A percentile compares a stretch with the other conserved stretches of the same genome.
Conservation (phyloP, 2,329 filamentous ascomycete genomes). For the Aspergillus sp. region DNA sequence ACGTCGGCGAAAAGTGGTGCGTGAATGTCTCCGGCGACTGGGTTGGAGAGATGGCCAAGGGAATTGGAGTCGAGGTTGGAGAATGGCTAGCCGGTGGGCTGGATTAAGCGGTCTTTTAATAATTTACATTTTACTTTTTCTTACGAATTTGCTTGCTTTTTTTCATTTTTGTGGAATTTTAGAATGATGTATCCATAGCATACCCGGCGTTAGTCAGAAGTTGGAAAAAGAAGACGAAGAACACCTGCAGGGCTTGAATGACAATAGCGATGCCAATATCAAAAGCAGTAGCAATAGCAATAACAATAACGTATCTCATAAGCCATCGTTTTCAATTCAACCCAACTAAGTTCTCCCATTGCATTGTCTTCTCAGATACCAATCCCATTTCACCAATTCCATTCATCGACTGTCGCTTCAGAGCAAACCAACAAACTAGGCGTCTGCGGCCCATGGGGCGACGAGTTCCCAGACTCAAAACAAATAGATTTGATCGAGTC, state of each 20-base stretch:
- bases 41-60: slow-evolving; percentile 46
- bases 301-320: not conserved
- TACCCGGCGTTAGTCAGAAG: not conserved
- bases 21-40: slow-evolving; percentile 49
- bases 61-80: slow-evolving; percentile 46
- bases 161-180: not conserved
- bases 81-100: slow-evolving; percentile 44
- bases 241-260: not conserved
- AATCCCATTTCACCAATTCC: slow-evolving; percentile 32
- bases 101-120: slow-evolving; percentile 23
- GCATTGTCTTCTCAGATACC: not conserved
- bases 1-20: slow-evolving; percentile 48
- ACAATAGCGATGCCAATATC: not conserved
- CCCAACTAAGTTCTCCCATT: not conserved
- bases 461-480: slow-evolving; percentile 32
- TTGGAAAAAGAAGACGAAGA: not conserved
- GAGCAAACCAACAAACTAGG: slow-evolving; percentile 37
- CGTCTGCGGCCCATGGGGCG: slow-evolving; percentile 25
- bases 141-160: not conserved
- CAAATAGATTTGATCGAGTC: slow-evolving; percentile 29
- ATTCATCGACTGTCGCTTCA: slow-evolving; percentile 35
- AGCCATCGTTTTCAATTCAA: not conserved
- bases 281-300: not conserved
- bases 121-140: not conserved
- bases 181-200: not conserved